These are phyloP conservation scores for Monosporascus sp. DNA, from an alignment of 2,329 filamentous ascomycete genomes.

Conservation along the genomic window DNA sequence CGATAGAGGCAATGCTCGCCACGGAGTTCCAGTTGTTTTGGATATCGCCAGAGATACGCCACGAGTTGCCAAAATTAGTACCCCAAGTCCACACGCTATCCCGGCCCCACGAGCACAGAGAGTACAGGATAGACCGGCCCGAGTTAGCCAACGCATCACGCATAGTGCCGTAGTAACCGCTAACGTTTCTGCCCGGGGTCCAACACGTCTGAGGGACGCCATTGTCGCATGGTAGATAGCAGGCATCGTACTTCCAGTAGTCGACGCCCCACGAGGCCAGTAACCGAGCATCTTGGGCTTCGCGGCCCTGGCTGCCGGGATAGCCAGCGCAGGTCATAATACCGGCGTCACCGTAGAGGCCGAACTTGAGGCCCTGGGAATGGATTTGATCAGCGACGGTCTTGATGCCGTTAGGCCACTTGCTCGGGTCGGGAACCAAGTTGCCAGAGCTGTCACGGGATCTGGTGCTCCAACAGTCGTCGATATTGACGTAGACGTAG, in stretches of 20 bases:
- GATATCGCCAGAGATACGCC: slow-evolving; percentile 29
- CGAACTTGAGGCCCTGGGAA: slow-evolving; percentile 29
- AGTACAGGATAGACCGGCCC: slow-evolving; percentile 21
- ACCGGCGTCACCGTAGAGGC: slow-evolving; percentile 37
- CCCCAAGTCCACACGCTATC: slow-evolving; percentile 14
- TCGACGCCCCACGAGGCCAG: slow-evolving; percentile 11
- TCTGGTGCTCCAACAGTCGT: too few species aligned
- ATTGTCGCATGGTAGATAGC: slow-evolving; percentile 26
- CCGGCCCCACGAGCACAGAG: slow-evolving; percentile 30
- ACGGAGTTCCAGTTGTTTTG: slow-evolving; percentile 4
- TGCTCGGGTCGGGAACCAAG: slow-evolving; percentile 4
- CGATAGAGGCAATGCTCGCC: too few species aligned
- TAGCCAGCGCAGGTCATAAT: slow-evolving; percentile 46
- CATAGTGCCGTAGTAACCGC: too few species aligned
- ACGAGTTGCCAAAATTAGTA: slow-evolving; percentile 22
- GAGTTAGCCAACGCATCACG: too few species aligned
- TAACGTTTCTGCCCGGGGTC: neutral
- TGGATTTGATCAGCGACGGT: slow-evolving; percentile 30
- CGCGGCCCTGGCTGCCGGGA: slow-evolving; percentile 11
- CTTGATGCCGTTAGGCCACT: slow-evolving; percentile 32
- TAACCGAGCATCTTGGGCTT: neutral
- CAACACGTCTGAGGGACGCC: slow-evolving; percentile 22
- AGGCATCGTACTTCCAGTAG: slow-evolving; percentile 43
- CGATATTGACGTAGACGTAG: too few species aligned
- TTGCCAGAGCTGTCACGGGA: too few species aligned